Evolutionary conservation across 305 asterid species (phyloP).

Genomic region (Fraxinus ornus): DNA sequence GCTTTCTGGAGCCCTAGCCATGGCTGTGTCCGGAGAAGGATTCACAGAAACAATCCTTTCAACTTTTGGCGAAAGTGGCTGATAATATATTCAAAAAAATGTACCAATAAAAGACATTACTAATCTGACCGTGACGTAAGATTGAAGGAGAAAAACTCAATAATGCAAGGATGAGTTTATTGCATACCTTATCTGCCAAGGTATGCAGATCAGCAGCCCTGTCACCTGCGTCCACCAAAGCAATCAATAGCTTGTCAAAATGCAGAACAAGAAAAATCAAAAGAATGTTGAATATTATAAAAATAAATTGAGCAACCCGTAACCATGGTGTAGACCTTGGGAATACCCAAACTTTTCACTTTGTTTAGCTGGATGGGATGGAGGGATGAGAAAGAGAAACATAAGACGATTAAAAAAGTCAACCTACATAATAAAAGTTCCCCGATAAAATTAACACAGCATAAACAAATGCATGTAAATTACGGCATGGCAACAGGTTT

Average conservation of each 20-base stretch:
- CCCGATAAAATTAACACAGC: not conserved
- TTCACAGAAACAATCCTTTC: constrained; percentile 71
- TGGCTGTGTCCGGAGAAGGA: constrained; percentile 65
- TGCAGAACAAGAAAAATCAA: not conserved
- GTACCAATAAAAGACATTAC: constrained; percentile 29
- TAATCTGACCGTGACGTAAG: constrained; percentile 30
- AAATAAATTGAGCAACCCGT: not conserved
- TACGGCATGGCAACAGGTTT: not conserved
- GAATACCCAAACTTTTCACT: not conserved
- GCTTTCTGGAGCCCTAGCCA: constrained; percentile 60
- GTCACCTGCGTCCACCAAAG: constrained; percentile 57
- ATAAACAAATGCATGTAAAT: not conserved
- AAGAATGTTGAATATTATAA: not conserved
- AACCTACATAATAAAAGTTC: not conserved
- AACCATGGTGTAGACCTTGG: not conserved
- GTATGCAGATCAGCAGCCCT: constrained; percentile 66
- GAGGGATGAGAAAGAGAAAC: not conserved
- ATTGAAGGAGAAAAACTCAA: constrained; percentile 22
- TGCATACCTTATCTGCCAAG: constrained; percentile 72
- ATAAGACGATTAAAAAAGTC: not conserved
- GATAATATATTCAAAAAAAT: constrained; percentile 42
- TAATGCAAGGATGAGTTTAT: not conserved
- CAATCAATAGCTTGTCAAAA: constrained; percentile 28
- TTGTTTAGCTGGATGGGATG: not conserved
- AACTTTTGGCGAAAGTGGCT: constrained; percentile 81